phyloP scores from a whole-genome alignment of 2,329 filamentous ascomycete genomes.

The Xylaria hypoxylon region DNA sequence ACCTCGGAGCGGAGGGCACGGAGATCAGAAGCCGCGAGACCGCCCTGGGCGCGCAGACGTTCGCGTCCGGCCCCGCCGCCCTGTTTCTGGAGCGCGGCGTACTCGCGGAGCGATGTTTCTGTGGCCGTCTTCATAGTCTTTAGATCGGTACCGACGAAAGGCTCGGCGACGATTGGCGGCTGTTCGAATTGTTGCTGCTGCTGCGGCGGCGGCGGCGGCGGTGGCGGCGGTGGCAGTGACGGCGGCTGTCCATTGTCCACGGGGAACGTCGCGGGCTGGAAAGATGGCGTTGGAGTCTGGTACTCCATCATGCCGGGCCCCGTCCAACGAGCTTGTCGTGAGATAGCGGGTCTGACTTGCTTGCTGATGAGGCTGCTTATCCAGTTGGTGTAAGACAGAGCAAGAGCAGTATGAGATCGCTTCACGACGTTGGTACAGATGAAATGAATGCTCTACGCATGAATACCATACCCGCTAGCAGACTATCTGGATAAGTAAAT shows the following conservation, averaged over 20 bases:
- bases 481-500: background rate
- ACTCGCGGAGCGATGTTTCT: conserved; percentile 52
- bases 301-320: conserved; percentile 23
- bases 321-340: background rate
- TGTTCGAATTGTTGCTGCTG: conserved; percentile 15
- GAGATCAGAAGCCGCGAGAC: conserved; percentile 59
- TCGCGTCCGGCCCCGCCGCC: conserved; percentile 52
- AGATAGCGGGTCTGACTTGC: background rate
- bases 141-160: conserved; percentile 44
- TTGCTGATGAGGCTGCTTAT: background rate
- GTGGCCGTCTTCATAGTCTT: conserved; percentile 42
- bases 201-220: conserved; percentile 7
- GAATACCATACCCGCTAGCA: background rate
- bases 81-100: conserved; percentile 52
- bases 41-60: conserved; percentile 58
- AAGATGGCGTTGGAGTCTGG: conserved; percentile 28
- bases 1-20: conserved; percentile 59
- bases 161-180: conserved; percentile 16
- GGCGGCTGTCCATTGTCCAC: background rate
- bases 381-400: background rate
- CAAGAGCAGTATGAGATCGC: background rate
- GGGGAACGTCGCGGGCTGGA: conserved; percentile 15
- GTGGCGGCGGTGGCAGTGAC: background rate
- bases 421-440: background rate
- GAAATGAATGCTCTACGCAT: background rate